Evolutionary conservation across 2,329 filamentous ascomycete species (phyloP).

Genomic region (Aspergillus costaricaensis): DNA sequence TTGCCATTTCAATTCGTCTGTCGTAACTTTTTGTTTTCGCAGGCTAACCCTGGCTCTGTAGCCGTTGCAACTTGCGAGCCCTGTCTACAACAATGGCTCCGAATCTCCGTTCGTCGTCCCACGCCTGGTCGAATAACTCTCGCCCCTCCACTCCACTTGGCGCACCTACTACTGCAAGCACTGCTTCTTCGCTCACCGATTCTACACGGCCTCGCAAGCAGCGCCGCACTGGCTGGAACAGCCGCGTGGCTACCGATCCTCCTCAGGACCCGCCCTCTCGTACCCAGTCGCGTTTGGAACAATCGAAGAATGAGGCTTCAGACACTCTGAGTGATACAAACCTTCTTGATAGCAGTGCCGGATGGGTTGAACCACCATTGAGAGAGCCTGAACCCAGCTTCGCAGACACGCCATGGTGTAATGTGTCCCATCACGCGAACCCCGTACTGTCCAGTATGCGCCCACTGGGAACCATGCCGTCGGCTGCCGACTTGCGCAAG

Average conservation of each 20-base stretch:
- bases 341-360: slow-evolving; percentile 8
- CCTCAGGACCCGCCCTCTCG: slow-evolving; percentile 19
- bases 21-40: neutral
- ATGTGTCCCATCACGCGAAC: slow-evolving; percentile 62
- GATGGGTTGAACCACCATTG: slow-evolving; percentile 61
- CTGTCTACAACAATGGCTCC: slow-evolving; percentile 35
- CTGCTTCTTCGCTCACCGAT: slow-evolving; percentile 30
- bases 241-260: slow-evolving; percentile 28
- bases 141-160: slow-evolving; percentile 35
- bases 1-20: slow-evolving; percentile 2
- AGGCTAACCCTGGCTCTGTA: slow-evolving; percentile 26
- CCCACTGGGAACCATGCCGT: slow-evolving; percentile 72
- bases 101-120: slow-evolving; percentile 38
- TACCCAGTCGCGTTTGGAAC: slow-evolving; percentile 21
- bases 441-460: slow-evolving; percentile 84
- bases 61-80: slow-evolving; percentile 23
- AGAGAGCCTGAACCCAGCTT: slow-evolving; percentile 66
- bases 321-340: slow-evolving; percentile 16
- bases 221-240: slow-evolving; percentile 33
- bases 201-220: slow-evolving; percentile 35
- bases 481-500: slow-evolving; percentile 59
- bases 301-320: slow-evolving; percentile 6
- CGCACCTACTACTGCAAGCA: slow-evolving; percentile 20
- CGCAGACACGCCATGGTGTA: slow-evolving; percentile 65
- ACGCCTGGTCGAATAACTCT: slow-evolving; percentile 33